Evolutionary conservation across 768 basidiomycete species (phyloP).

Genomic region (Mycena kentingensis): DNA sequence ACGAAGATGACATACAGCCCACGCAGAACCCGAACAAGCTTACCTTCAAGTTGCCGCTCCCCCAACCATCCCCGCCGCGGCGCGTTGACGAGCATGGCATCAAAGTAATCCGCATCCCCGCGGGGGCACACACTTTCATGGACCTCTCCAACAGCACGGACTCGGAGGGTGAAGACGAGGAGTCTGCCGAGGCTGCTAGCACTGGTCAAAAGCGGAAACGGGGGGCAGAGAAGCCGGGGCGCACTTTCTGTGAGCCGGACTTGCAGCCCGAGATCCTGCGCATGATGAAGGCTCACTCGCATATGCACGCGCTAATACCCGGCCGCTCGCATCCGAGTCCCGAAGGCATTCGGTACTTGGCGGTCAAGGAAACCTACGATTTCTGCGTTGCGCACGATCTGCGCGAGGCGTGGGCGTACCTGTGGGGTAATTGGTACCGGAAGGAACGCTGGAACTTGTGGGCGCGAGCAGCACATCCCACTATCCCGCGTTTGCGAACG

Average conservation of each 20-base stretch:
- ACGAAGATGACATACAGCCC: too few relatives aligned
- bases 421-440: conserved; percentile 27
- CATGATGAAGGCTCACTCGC: conserved; percentile 1
- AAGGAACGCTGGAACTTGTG: conserved; percentile 22
- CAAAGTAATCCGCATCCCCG: too few relatives aligned
- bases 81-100: too few relatives aligned
- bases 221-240: too few relatives aligned
- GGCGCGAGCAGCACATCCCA: background rate
- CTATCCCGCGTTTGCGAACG: background rate
- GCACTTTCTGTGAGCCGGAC: conserved; percentile 5
- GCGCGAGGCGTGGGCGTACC: conserved; percentile 23
- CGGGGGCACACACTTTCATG: too few relatives aligned
- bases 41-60: too few relatives aligned
- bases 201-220: background rate
- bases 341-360: conserved; percentile 19
- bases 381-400: conserved; percentile 23
- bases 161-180: too few relatives aligned
- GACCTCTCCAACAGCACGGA: background rate
- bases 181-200: too few relatives aligned
- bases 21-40: too few relatives aligned
- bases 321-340: conserved; percentile 7
- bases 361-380: conserved; percentile 23
- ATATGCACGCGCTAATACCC: conserved; percentile 11
- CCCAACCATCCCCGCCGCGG: too few relatives aligned
- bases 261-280: background rate